Evolutionary conservation across 805 yeast genomes (phyloP).

Genomic region (Yamadazyma sp.): DNA sequence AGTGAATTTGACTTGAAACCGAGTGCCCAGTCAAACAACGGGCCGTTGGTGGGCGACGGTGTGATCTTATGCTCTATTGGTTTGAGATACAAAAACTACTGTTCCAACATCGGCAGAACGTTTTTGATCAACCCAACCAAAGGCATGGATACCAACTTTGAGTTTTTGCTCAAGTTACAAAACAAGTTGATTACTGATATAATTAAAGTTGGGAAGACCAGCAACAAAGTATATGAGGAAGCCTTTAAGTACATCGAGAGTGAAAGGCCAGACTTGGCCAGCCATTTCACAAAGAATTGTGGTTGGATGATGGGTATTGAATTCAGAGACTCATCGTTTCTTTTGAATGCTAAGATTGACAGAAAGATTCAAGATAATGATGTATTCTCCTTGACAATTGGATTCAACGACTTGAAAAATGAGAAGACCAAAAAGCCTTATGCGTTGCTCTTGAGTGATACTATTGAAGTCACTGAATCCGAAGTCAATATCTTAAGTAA

Average conservation of each 20-base stretch:
- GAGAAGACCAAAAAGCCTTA: slow-evolving; percentile 51
- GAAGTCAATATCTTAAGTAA: slow-evolving; percentile 70
- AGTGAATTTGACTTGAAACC: slow-evolving; percentile 81
- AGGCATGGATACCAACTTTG: slow-evolving; percentile 77
- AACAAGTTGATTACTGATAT: slow-evolving; percentile 52
- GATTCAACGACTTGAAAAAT: slow-evolving; percentile 64
- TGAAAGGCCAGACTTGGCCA: slow-evolving; percentile 62
- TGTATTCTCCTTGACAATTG: slow-evolving; percentile 72
- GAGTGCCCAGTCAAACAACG: slow-evolving; percentile 72
- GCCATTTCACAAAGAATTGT: slow-evolving; percentile 68
- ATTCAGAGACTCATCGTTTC: slow-evolving; percentile 75
- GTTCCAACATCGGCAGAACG: slow-evolving; percentile 85
- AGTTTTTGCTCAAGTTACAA: slow-evolving; percentile 70
- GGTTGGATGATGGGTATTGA: slow-evolving; percentile 92
- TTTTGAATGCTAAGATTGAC: slow-evolving; percentile 72
- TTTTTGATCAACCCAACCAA: slow-evolving; percentile 86
- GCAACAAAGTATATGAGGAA: slow-evolving; percentile 65
- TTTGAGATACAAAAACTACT: slow-evolving; percentile 81
- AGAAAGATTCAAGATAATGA: slow-evolving; percentile 68
- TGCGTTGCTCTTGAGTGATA: slow-evolving; percentile 76
- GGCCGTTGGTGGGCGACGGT: slow-evolving; percentile 63
- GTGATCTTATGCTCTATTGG: slow-evolving; percentile 84
- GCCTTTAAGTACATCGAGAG: slow-evolving; percentile 57
- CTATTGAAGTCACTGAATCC: slow-evolving; percentile 64
- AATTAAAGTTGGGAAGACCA: slow-evolving; percentile 66